phyloP scores from a whole-genome alignment of 2,329 filamentous ascomycete species.

The Fusarium illudens region DNA sequence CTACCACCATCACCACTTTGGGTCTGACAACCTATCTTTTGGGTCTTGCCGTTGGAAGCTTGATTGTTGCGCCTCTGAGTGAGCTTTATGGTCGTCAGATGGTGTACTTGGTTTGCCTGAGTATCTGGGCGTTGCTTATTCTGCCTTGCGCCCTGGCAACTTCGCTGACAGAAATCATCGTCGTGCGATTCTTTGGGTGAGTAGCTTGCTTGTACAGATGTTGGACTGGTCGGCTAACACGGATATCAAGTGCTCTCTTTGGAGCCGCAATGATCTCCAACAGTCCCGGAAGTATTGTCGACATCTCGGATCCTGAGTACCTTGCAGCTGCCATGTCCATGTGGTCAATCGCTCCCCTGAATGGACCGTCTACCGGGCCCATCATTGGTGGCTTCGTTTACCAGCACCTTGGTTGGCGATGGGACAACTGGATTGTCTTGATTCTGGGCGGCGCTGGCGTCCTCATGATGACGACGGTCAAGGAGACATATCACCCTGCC shows the following conservation, averaged over 20 bases:
- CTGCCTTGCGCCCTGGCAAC: slow-evolving; percentile 76
- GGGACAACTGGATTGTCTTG: slow-evolving; percentile 83
- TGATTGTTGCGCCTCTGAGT: slow-evolving; percentile 77
- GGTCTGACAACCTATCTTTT: slow-evolving; percentile 82
- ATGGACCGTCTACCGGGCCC: slow-evolving; percentile 64
- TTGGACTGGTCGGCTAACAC: background rate
- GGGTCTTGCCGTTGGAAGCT: slow-evolving; percentile 74
- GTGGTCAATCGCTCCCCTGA: slow-evolving; percentile 85
- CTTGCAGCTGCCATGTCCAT: slow-evolving; percentile 84
- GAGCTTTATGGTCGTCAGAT: slow-evolving; percentile 73
- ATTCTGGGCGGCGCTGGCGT: slow-evolving; percentile 74
- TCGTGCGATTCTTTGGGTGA: slow-evolving; percentile 76
- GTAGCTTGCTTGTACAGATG: slow-evolving; percentile 30
- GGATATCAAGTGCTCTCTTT: slow-evolving; percentile 54
- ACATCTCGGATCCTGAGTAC: slow-evolving; percentile 82
- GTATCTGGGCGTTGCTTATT: slow-evolving; percentile 71
- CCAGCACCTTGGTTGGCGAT: slow-evolving; percentile 84
- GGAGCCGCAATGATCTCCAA: slow-evolving; percentile 83
- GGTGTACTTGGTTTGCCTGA: slow-evolving; percentile 75
- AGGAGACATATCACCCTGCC: slow-evolving; percentile 80
- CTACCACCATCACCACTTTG: slow-evolving; percentile 71
- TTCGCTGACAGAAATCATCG: slow-evolving; percentile 73
- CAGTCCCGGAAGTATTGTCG: slow-evolving; percentile 81
- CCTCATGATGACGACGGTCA: slow-evolving; percentile 65
- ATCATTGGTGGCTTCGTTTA: slow-evolving; percentile 76